phyloP scores from a whole-genome alignment of 2,329 filamentous ascomycete species.

The Apiospora kogelbergensis region DNA sequence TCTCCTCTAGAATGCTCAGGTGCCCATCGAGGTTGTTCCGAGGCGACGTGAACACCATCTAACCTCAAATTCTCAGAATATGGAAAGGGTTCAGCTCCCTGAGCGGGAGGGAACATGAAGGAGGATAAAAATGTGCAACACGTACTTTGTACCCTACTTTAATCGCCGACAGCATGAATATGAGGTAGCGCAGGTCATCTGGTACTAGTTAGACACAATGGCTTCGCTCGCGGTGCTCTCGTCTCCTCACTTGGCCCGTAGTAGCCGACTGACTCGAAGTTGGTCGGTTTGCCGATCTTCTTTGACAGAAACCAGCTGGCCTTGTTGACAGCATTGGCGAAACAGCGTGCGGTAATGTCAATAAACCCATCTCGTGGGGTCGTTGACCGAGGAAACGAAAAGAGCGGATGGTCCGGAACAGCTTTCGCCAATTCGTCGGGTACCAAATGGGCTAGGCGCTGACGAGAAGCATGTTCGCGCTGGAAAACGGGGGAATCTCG shows the following conservation, averaged over 20 bases:
- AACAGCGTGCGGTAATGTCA: slow-evolving; percentile 18
- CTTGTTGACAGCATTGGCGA: slow-evolving; percentile 22
- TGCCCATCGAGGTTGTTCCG: slow-evolving; percentile 13
- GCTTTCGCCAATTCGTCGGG: slow-evolving; percentile 19
- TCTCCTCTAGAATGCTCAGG: slow-evolving; percentile 8
- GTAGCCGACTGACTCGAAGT: slow-evolving; percentile 11
- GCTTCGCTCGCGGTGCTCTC: not conserved
- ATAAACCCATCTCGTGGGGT: slow-evolving; percentile 20
- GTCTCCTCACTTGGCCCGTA: slow-evolving; percentile 12
- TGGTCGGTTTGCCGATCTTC: slow-evolving; percentile 11
- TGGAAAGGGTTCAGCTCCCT: not conserved
- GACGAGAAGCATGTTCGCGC: not conserved
- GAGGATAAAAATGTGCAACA: not conserved
- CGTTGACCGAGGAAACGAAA: slow-evolving; percentile 19
- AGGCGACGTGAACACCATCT: slow-evolving; percentile 14
- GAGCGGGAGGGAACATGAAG: not conserved
- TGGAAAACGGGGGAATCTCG: not conserved
- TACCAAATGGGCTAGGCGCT: slow-evolving; percentile 19
- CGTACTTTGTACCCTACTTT: slow-evolving; percentile 13
- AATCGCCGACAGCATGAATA: slow-evolving; percentile 13
- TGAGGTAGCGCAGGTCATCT: slow-evolving; percentile 11
- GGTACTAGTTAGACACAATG: not conserved
- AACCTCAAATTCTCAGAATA: not conserved
- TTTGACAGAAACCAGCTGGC: slow-evolving; percentile 20
- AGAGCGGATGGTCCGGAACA: slow-evolving; percentile 21